Evolutionary conservation across 345 rosid species (phyloP), one percentile per base, ranked within the genome.

Genomic region (Noccaea caerulescens): DNA sequence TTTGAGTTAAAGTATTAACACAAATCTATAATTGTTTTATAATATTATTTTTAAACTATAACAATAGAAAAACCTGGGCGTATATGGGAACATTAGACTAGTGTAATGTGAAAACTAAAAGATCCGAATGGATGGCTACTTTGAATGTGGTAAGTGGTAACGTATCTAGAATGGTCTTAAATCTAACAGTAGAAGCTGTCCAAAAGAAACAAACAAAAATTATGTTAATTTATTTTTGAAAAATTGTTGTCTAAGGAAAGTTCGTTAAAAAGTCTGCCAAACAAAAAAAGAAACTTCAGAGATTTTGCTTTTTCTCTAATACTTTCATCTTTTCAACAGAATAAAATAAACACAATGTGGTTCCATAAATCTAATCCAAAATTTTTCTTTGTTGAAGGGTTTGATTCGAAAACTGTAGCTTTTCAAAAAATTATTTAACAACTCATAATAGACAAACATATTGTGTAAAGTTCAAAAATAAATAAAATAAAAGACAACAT

Each of bases 211-310:
- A 51, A 25, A 45, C 7, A 47, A 63, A 62, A 45, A 34, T 11
- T 41, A 45, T 62, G 53, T 14, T 30, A 44, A 0, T 18, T 62
- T 58, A 2, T 20, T 20, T 6, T 7, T 27, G 12, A 63, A 16
- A 33, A 32, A 34, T 27, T 62, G 30, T 45, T 62, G 10, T 45
- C 25, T 5, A 43, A 12, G 25, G 37, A 65, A 65, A 18, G 49
- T 50, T 65, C 69, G 33, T 33, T 36, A 65, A 37, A 65, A 23
- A 37, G 23, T 46, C 20, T 65, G 13, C 49, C 58, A 8, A 65
- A 38, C 49, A 37, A 55, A 55, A 55, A 39, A 55, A 55, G 59
- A 55, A 55, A 55, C 41, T 27, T 27, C 8, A 44, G 30, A 45
- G 8, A 45, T 13, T 6, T 45, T 6, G 0, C 7, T 33, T 13